phyloP scores from a whole-genome alignment of 1,284 basidiomycete genomes.

The Amylostereum chailletii region DNA sequence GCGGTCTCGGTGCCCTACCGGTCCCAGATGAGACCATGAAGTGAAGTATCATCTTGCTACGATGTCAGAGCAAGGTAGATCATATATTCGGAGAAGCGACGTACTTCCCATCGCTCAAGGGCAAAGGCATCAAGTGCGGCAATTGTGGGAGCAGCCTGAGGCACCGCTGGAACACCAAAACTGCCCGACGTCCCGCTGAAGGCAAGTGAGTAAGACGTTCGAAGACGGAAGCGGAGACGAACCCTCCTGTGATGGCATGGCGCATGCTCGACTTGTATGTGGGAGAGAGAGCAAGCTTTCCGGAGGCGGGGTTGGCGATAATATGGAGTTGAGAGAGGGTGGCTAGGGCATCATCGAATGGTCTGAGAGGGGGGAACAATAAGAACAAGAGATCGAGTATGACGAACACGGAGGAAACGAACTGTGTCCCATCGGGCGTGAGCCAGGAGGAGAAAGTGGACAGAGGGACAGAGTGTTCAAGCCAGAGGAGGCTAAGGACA shows the following conservation, averaged over 20 bases:
- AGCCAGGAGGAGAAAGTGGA: conserved; percentile 82
- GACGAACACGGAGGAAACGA: conserved; percentile 15
- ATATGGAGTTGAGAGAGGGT: conserved; percentile 73
- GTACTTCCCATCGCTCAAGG: conserved; percentile 89
- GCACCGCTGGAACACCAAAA: conserved; percentile 80
- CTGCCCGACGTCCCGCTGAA: conserved; percentile 80
- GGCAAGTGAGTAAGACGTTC: conserved; percentile 6
- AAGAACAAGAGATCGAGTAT: conserved; percentile 8
- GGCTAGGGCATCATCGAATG: conserved; percentile 62
- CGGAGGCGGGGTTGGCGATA: conserved; percentile 42
- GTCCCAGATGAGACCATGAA: conserved; percentile 97
- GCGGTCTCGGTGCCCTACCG: conserved; percentile 29
- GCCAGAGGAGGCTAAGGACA: conserved; percentile 88
- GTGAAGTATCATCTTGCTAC: conserved; percentile 82
- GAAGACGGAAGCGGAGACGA: conserved; percentile 20
- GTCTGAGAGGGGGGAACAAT: conserved; percentile 31
- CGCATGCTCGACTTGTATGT: conserved; percentile 77
- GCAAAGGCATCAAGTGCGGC: conserved; percentile 81
- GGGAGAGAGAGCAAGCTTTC: conserved; percentile 61
- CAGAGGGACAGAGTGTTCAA: conserved; percentile 67
- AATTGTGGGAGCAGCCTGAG: conserved; percentile 44
- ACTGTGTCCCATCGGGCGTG: conserved; percentile 68
- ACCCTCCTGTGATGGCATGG: conserved; percentile 92
- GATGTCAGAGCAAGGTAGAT: not conserved
- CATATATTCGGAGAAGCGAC: conserved; percentile 14